These are phyloP conservation scores for Batrachochytrium dendrobatidis DNA, from an alignment of 371 early-diverging fungal genomes.

Conservation along the genomic window DNA sequence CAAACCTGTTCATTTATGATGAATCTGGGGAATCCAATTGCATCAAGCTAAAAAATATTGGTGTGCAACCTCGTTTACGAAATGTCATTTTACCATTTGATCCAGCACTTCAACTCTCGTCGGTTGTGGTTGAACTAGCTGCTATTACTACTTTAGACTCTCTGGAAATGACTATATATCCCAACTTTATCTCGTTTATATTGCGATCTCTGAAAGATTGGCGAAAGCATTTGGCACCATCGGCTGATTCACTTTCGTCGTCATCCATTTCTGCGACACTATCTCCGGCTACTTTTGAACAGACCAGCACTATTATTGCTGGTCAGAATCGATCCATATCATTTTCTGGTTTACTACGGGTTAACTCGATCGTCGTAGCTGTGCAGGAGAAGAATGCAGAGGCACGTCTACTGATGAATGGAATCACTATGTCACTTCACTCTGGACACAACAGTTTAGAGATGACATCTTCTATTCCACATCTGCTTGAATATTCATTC, in stretches of 20 bases:
- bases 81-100: not conserved
- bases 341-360: not conserved
- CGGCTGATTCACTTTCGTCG: not conserved
- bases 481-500: not conserved
- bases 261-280: not conserved
- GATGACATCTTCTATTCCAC: slow-evolving; percentile 4
- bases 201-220: slow-evolving; percentile 3
- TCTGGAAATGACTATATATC: not conserved
- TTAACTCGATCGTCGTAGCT: not conserved
- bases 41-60: not conserved
- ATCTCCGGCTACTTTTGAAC: not conserved
- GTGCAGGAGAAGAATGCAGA: slow-evolving; percentile 3
- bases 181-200: slow-evolving; percentile 4
- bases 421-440: not conserved
- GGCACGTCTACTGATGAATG: not conserved
- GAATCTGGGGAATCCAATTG: slow-evolving; percentile 3
- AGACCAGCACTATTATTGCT: not conserved
- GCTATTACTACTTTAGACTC: not conserved
- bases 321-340: not conserved
- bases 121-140: not conserved
- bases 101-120: not conserved
- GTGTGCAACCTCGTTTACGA: not conserved
- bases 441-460: slow-evolving; percentile 3
- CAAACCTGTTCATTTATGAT: not conserved
- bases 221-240: not conserved